Evolutionary conservation across 2,329 filamentous ascomycete genomes (phyloP).

Genomic region (Lachnellula suecica): DNA sequence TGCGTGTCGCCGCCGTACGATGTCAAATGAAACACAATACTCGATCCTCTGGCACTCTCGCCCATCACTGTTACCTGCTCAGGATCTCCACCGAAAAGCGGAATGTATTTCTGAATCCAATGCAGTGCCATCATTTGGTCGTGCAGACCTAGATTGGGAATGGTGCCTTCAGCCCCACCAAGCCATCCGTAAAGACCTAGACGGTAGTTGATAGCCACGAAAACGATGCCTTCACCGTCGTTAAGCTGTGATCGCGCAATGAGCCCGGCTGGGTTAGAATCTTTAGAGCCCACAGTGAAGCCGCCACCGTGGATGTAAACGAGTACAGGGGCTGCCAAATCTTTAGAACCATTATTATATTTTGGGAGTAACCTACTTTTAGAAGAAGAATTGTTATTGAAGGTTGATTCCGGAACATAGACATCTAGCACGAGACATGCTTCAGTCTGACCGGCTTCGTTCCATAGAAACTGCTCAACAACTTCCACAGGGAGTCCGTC

Average conservation of each 20-base stretch:
- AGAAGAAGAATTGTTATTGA: conserved; percentile 21
- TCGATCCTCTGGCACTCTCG: conserved; percentile 51
- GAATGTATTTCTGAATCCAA: conserved; percentile 55
- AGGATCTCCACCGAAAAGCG: conserved; percentile 54
- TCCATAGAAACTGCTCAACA: background rate
- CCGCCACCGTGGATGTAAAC: conserved; percentile 51
- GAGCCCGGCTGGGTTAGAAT: conserved; percentile 39
- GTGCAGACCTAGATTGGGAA: conserved; percentile 48
- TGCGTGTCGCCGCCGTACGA: conserved; percentile 42
- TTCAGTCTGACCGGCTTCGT: conserved; percentile 28
- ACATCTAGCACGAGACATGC: conserved; percentile 51
- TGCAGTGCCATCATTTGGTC: conserved; percentile 56
- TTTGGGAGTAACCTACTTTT: background rate
- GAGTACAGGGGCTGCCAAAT: conserved; percentile 37
- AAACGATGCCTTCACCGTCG: conserved; percentile 36
- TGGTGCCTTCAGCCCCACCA: conserved; percentile 40
- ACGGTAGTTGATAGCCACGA: conserved; percentile 34
- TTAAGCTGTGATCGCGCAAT: conserved; percentile 29
- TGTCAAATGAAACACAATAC: conserved; percentile 56
- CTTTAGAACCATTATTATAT: background rate
- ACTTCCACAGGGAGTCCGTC: background rate
- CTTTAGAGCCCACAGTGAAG: conserved; percentile 41
- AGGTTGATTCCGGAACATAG: conserved; percentile 40
- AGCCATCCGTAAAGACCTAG: conserved; percentile 34
- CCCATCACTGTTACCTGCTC: conserved; percentile 50